Evolutionary conservation across 2,329 filamentous ascomycete genomes (phyloP).

Genomic region (Colletotrichum tamarilloi): DNA sequence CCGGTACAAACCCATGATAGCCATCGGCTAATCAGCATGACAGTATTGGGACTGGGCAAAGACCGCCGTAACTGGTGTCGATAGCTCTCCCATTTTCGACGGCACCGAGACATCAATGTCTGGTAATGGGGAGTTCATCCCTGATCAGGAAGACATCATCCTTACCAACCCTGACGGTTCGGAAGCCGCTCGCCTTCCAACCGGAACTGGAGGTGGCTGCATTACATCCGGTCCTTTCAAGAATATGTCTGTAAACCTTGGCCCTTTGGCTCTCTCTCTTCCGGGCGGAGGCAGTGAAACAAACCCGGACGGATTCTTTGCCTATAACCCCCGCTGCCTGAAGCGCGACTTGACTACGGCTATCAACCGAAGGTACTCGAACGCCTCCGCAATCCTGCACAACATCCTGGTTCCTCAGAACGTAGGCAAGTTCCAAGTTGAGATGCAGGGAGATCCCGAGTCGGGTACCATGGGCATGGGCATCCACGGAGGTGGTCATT

Average conservation of each 20-base stretch:
- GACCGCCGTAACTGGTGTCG: slow-evolving; percentile 46
- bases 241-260: slow-evolving; percentile 53
- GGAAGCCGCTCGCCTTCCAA: slow-evolving; percentile 47
- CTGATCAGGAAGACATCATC: slow-evolving; percentile 39
- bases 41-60: slow-evolving; percentile 60
- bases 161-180: slow-evolving; percentile 43
- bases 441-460: slow-evolving; percentile 52
- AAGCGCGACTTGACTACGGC: slow-evolving; percentile 46
- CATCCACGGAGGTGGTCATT: slow-evolving; percentile 35
- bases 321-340: slow-evolving; percentile 57
- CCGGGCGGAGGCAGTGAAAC: slow-evolving; percentile 38
- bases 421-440: slow-evolving; percentile 56
- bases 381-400: slow-evolving; percentile 44
- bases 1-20: not conserved
- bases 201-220: slow-evolving; percentile 67
- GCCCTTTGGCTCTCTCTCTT: slow-evolving; percentile 46
- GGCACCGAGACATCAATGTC: slow-evolving; percentile 56
- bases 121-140: slow-evolving; percentile 53
- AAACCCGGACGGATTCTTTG: slow-evolving; percentile 41
- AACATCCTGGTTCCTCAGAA: slow-evolving; percentile 50
- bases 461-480: slow-evolving; percentile 43
- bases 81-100: slow-evolving; percentile 59
- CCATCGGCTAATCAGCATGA: not conserved
- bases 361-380: slow-evolving; percentile 41
- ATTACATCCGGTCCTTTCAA: slow-evolving; percentile 61